These are phyloP conservation scores for Nemania bipapillata DNA, from an alignment of 2,329 filamentous ascomycete species.

Conservation along the genomic window DNA sequence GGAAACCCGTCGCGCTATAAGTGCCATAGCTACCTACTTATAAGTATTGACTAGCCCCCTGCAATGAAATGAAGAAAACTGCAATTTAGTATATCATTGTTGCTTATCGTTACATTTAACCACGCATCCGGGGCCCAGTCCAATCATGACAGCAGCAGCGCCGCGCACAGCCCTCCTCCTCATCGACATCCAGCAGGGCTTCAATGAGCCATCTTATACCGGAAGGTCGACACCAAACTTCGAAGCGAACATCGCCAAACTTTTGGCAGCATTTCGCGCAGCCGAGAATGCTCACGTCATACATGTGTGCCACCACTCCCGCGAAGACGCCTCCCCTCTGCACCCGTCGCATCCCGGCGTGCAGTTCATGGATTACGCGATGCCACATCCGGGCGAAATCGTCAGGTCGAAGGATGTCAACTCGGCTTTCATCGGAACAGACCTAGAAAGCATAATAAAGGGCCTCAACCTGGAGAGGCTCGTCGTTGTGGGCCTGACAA, in stretches of 20 bases:
- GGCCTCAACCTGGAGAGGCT: conserved; percentile 53
- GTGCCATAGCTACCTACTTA: too few relatives aligned
- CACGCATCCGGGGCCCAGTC: background rate
- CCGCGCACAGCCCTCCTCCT: conserved; percentile 54
- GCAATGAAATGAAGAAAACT: background rate
- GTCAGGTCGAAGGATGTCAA: conserved; percentile 59
- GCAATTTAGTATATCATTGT: background rate
- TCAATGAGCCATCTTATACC: conserved; percentile 52
- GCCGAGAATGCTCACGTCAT: conserved; percentile 50
- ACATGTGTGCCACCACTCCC: conserved; percentile 60
- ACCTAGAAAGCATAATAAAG: conserved; percentile 54
- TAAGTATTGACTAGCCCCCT: too few relatives aligned
- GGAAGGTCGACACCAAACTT: conserved; percentile 58
- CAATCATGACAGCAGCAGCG: conserved; percentile 19
- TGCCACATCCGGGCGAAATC: conserved; percentile 51
- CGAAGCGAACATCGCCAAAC: conserved; percentile 55
- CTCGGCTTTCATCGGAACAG: conserved; percentile 59
- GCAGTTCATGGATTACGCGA: conserved; percentile 41
- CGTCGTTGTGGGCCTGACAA: conserved; percentile 57
- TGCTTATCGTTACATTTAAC: background rate
- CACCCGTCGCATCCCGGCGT: conserved; percentile 52
- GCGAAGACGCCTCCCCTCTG: conserved; percentile 51
- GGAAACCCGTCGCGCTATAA: background rate
- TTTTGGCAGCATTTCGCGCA: conserved; percentile 51
- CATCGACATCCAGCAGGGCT: conserved; percentile 60